phyloP scores from a whole-genome alignment of 83 land plant genomes.

The Thuja plicata region DNA sequence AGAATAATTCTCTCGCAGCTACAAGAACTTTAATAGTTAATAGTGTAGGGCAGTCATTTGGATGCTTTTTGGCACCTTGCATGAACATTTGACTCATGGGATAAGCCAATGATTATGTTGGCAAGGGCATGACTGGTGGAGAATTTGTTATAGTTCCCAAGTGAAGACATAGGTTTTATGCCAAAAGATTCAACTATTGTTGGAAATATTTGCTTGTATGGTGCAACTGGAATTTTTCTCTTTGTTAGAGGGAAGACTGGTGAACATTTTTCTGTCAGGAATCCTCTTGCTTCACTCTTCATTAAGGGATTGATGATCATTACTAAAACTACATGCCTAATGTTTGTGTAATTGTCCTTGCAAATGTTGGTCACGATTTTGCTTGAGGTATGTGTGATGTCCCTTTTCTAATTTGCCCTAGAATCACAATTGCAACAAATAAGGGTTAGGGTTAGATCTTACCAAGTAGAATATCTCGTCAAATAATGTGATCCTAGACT shows the following conservation, averaged over 20 bases:
- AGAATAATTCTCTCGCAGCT: too few species aligned
- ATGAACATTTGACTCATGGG: slow-evolving; percentile 88
- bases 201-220: slow-evolving; percentile 93
- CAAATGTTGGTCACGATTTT: slow-evolving; percentile 36
- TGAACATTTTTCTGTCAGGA: slow-evolving; percentile 96
- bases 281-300: slow-evolving; percentile 88
- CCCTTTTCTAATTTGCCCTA: too few species aligned
- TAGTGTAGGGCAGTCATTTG: slow-evolving; percentile 99
- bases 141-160: slow-evolving; percentile 85
- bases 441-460: too few species aligned
- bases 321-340: slow-evolving; percentile 99
- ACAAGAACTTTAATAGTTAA: too few species aligned
- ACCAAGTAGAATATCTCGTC: too few species aligned
- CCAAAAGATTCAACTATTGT: slow-evolving; percentile 96
- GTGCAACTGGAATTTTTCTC: slow-evolving; percentile 93
- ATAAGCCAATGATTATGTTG: slow-evolving; percentile 98
- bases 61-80: slow-evolving; percentile 87
- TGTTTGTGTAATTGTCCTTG: slow-evolving; percentile 94
- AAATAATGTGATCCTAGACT: too few species aligned
- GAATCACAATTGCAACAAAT: too few species aligned
- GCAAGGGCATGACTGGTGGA: slow-evolving; percentile 99
- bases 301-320: slow-evolving; percentile 98
- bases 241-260: slow-evolving; percentile 97
- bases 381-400: too few species aligned
- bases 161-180: slow-evolving; percentile 59